phyloP scores from a whole-genome alignment of 225 moss, liverwort and hornwort genomes.

The Pseudisothecium myosuroides region DNA sequence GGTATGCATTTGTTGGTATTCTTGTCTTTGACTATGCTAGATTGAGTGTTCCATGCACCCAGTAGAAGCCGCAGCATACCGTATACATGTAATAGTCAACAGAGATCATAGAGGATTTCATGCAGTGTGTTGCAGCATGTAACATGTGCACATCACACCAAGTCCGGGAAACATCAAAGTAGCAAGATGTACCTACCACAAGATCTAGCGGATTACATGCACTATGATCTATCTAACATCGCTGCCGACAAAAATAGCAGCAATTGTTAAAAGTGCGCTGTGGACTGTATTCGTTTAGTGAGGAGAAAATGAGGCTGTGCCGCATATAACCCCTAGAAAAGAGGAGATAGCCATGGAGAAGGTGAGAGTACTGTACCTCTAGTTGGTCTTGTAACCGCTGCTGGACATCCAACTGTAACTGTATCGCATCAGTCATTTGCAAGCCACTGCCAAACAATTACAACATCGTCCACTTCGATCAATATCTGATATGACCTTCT shows the following conservation, averaged over 20 bases:
- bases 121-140: too few relatives aligned
- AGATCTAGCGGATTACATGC: background rate
- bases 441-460: conserved; percentile 39
- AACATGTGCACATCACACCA: background rate
- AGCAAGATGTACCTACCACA: background rate
- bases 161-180: background rate
- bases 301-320: background rate
- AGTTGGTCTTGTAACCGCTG: conserved; percentile 87
- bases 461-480: background rate
- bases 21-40: background rate
- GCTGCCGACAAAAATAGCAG: too few relatives aligned
- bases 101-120: background rate
- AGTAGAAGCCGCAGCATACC: background rate
- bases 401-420: conserved; percentile 90
- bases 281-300: background rate
- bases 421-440: conserved; percentile 84
- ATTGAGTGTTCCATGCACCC: background rate
- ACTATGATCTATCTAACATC: background rate
- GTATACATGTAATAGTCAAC: too few relatives aligned
- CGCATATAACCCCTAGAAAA: background rate
- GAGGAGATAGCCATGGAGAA: background rate
- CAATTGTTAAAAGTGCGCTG: background rate
- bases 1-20: background rate
- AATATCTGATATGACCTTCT: background rate
- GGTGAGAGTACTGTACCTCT: conserved; percentile 42